These are phyloP conservation scores for Priceomyces melissophilus DNA, from an alignment of 805 yeast species.

Conservation along the genomic window DNA sequence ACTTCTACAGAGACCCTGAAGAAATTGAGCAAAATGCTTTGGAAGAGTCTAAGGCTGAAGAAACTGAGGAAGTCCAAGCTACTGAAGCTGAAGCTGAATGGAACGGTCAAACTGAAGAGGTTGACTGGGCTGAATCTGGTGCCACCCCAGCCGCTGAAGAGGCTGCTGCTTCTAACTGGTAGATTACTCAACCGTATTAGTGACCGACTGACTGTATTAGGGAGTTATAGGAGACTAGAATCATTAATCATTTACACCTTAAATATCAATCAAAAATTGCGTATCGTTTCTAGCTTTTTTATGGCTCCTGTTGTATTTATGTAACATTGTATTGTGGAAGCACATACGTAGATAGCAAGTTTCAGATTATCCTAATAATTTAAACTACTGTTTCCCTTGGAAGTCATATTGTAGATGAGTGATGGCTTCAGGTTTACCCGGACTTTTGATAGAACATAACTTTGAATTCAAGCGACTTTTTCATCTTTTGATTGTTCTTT, in stretches of 20 bases:
- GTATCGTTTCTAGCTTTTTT: conserved; percentile 5
- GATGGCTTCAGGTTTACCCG: not conserved
- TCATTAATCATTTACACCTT: conserved; percentile 6
- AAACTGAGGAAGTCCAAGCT: conserved; percentile 59
- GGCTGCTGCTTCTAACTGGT: conserved; percentile 61
- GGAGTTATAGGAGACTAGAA: conserved; percentile 6
- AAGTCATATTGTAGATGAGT: too few relatives aligned
- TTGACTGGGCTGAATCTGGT: conserved; percentile 62
- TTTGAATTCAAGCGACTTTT: not conserved
- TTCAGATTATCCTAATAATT: too few relatives aligned
- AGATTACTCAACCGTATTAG: conserved; percentile 13
- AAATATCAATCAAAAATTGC: conserved; percentile 5
- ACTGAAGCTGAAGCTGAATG: conserved; percentile 56
- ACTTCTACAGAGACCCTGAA: conserved; percentile 99
- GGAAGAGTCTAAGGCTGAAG: conserved; percentile 52
- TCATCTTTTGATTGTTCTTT: conserved; percentile 13
- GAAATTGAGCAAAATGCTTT: conserved; percentile 84
- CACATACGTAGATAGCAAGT: too few relatives aligned
- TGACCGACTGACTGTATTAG: conserved; percentile 4
- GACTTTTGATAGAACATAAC: not conserved
- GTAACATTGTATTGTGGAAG: conserved; percentile 1
- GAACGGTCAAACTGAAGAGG: conserved; percentile 56
- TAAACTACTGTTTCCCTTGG: too few relatives aligned
- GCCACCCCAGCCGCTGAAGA: conserved; percentile 65
- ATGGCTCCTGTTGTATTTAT: conserved; percentile 3